Base-by-base conservation (phyloP, 495 filamentous ascomycete genomes). In the Polyplosphaeria fusca region DNA sequence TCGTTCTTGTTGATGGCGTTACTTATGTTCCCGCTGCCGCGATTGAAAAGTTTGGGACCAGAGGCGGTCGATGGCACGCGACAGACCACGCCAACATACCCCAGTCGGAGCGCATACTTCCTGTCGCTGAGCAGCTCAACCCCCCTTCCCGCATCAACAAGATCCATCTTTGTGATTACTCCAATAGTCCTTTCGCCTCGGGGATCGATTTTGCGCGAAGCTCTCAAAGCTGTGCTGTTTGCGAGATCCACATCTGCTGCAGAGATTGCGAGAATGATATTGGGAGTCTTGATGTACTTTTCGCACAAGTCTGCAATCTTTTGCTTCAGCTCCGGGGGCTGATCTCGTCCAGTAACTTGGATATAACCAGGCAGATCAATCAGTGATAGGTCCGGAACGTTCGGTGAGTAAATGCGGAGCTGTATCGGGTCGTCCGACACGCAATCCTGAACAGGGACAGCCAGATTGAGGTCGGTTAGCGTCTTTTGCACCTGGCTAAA, bases 281-380 rank as follows among this genome's bases (percentile, higher is more conserved):
- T 99, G 4, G 93, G 93, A 4, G 91, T 73, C 68, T 94, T 88
- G 53, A 99, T 97, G 66, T 97, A 99, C 76, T 93, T 96, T 68
- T 99, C 94, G 66, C 93, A 99, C 22, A 99, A 84, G 63, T 96
- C 91, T 5, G 86, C 80, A 65, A 99, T 99, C 76, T 94, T 96
- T 68, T 89, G 83, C 72, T 97, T 97, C 58, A 99, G 74, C 71
- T 96, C 89, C 13, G 83, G 72, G 0, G 93, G 93, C 58, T 99
- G 93, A 68, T 95, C 91, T 41, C 86, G 79, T 7, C 91, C 90
- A 28, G 87, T 85, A 40, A 99, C 89, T 67, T 97, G 93, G 45
- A 99, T 97, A 62, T 99, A 99, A 0, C 93, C 93, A 2, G 93
- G 93, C 9, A 99, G 82, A 68, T 99, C 93, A 57, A 96, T 97